Evolutionary conservation across 2,329 filamentous ascomycete species (phyloP), one percentile per base, ranked within the genome.

Genomic region (Chaetothyriales sp.): DNA sequence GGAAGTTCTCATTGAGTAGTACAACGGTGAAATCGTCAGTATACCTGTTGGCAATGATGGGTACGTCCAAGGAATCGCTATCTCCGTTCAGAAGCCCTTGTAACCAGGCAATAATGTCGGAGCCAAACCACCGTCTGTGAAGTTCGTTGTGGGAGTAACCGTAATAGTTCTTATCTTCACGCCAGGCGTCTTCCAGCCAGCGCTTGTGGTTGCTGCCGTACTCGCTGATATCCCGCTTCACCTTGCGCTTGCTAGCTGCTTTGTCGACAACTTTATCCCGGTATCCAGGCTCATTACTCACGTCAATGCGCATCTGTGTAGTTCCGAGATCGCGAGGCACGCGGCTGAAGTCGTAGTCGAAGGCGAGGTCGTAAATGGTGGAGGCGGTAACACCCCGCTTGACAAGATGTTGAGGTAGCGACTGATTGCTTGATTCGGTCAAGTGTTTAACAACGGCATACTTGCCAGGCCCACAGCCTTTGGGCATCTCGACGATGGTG

Each of bases 401-500:
- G 3, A 10, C 4, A 2, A 37, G 29, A 10, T 37, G 29, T 13
- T 13, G 29, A 2, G 29, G 29, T 10, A 37, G 29, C 3, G 4
- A 1, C 20, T 43, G 50, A 68, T 37, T 37, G 29, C 29, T 7
- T 7, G 29, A 5, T 2, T 10, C 29, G 8, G 9, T 2, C 13
- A 37, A 70, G 18, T 48, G 48, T 46, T 64, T 63, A 5, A 64
- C 68, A 0, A 73, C 63, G 13, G 70, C 69, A 48, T 72, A 73
- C 20, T 60, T 63, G 5, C 66, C 69, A 0, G 66, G 64, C 1
- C 70, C 69, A 54, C 68, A 72, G n/a, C 63, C 61, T 2, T 49
- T 10, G 0, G 70, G 70, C 69, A 73, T 70, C 54, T 71, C 51
- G 0, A 73, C 13, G 40, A 73, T 67, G 0, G 69, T 73, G 1